phyloP scores from a whole-genome alignment of 495 filamentous ascomycete species.

The Platismatia glauca region DNA sequence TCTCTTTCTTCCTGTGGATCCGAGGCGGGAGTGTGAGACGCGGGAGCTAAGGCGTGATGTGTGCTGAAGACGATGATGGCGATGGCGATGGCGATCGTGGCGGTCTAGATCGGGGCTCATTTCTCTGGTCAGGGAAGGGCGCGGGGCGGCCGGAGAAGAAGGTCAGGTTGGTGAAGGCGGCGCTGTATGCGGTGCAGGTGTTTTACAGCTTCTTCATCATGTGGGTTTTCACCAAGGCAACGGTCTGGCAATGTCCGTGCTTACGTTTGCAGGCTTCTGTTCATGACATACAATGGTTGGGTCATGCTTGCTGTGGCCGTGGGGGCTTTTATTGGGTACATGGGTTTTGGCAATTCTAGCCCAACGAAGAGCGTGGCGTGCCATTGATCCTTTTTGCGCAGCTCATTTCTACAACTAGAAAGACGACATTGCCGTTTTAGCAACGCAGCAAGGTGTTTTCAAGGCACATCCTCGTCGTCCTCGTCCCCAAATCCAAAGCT shows the following conservation, averaged over 20 bases:
- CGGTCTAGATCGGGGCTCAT: slow-evolving; percentile 54
- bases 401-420: neutral
- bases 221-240: slow-evolving; percentile 46
- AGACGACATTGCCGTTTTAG: neutral
- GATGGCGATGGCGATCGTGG: too few relatives aligned
- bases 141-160: slow-evolving; percentile 40
- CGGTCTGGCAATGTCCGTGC: slow-evolving; percentile 1
- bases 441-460: slow-evolving; percentile 12
- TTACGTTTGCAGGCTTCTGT: slow-evolving; percentile 63
- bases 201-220: slow-evolving; percentile 99
- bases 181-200: slow-evolving; percentile 85
- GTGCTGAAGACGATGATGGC: slow-evolving; percentile 37
- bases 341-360: slow-evolving; percentile 65
- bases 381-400: slow-evolving; percentile 56
- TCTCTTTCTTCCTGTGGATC: neutral
- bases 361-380: slow-evolving; percentile 80
- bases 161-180: slow-evolving; percentile 67
- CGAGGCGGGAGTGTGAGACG: neutral
- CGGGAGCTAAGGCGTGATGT: slow-evolving; percentile 18
- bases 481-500: slow-evolving; percentile 75
- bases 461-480: slow-evolving; percentile 50
- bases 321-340: slow-evolving; percentile 81
- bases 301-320: slow-evolving; percentile 88
- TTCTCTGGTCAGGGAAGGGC: slow-evolving; percentile 55
- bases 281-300: slow-evolving; percentile 99